Percentiles rank a stretch among this genome's conserved stretches.
phyloP scores from a whole-genome alignment of 2,329 filamentous ascomycete genomes.

The Didymella pinodella region DNA sequence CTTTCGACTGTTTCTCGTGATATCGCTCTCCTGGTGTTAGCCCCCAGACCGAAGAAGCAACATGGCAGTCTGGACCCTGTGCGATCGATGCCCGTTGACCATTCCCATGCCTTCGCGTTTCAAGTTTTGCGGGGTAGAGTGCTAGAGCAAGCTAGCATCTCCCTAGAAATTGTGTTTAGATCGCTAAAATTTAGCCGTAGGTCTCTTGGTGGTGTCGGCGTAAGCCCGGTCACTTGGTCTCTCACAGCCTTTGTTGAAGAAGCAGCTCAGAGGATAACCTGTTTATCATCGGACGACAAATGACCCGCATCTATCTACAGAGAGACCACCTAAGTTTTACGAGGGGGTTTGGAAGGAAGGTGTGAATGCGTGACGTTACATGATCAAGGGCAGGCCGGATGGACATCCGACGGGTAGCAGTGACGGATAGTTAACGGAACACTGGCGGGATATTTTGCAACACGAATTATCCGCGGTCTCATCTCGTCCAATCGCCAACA shows the following conservation, averaged over 20 bases:
- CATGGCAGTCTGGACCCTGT: background rate
- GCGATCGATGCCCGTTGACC: background rate
- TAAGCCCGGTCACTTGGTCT: background rate
- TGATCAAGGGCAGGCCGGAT: background rate
- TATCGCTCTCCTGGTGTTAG: background rate
- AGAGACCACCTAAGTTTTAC: background rate
- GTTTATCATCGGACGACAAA: background rate
- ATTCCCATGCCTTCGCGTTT: background rate
- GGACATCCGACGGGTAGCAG: background rate
- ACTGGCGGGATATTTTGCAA: background rate
- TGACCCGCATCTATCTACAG: background rate
- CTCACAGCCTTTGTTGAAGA: background rate
- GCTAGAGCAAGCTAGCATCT: background rate
- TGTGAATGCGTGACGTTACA: background rate
- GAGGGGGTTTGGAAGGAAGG: background rate
- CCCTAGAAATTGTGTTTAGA: background rate
- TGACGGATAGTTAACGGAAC: background rate
- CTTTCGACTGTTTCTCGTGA: background rate
- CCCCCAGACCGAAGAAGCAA: background rate
- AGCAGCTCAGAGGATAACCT: background rate
- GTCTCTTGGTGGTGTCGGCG: background rate
- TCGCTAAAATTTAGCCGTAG: background rate
- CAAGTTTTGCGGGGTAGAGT: background rate
- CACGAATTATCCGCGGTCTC: background rate
- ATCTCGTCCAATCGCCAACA: background rate